Base-by-base conservation (phyloP, 2,329 filamentous ascomycete genomes). In the Colletotrichum sp. region DNA sequence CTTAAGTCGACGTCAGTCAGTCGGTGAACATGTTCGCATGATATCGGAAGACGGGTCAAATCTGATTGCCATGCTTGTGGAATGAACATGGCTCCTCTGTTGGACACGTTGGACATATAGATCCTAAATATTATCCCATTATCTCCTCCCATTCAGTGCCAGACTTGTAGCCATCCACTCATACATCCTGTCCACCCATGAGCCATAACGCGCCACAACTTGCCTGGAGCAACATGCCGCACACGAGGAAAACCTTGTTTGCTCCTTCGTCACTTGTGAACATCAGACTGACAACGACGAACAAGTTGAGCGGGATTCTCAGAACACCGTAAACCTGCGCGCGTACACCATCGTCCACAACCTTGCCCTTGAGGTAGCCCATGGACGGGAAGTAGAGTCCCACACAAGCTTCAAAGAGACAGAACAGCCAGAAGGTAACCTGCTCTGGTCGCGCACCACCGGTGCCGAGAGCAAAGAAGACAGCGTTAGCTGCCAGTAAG, bases 361-460 rank as follows among this genome's bases (percentile, higher is more conserved):
- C 82, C 49, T 85, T 83, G 8, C 89, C 88, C 80, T 91, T 91
- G 75, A 91, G 81, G 32, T 85, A 87, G 5, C 87, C 88, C 83
- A 91, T 89, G 68, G 85, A 87, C 0, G 90, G 90, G 79, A 87
- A 92, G 81, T 92, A 92, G 73, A 90, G 82, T 30, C 90, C 90
- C 26, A 91, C 88, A 77, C 88, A 89, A 1, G 86, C 85, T 80
- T 92, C 90, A 72, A 91, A 92, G 0, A 89, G 76, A 78, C 89
- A 91, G 79, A 92, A 92, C 26, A 87, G 84, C 87, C 88, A 90
- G 70, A 92, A 89, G 1, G 87, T 87, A 6, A 86, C 49, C 66
- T 82, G 80, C 77, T 88, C 85, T 21, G 83, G 80, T 76, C 83
- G 81, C 12, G 85, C 75, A 4, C 70, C 57, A n/a, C 75, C 70